phyloP scores from a whole-genome alignment of 495 filamentous ascomycete genomes.

The Haplographium delicatum region DNA sequence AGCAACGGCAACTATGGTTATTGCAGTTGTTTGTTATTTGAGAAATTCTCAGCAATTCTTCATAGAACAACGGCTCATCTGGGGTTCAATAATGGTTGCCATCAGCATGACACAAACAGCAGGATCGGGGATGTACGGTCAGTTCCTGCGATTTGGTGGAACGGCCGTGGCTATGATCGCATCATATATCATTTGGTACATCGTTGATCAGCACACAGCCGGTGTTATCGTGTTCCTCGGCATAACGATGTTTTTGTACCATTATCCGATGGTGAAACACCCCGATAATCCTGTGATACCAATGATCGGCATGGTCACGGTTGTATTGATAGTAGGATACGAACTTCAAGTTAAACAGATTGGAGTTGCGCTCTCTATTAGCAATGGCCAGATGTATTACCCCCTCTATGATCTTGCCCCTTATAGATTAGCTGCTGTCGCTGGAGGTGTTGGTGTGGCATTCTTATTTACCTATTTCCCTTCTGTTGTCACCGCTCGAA shows the following conservation, averaged over 20 bases:
- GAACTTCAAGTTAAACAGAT: slow-evolving; percentile 3
- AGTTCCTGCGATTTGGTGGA: background rate
- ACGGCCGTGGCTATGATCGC: background rate
- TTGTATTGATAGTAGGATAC: background rate
- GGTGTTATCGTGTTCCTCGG: background rate
- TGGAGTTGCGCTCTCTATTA: background rate
- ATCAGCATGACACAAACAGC: background rate
- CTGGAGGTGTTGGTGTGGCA: background rate
- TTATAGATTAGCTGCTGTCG: background rate
- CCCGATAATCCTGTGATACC: background rate
- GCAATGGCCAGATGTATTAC: slow-evolving; percentile 1
- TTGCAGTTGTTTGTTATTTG: slow-evolving; percentile 1
- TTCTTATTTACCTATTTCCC: too few species aligned
- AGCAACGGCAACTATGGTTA: background rate
- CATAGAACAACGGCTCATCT: background rate
- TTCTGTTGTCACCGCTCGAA: too few species aligned
- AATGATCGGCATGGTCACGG: slow-evolving; percentile 1
- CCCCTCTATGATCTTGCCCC: slow-evolving; percentile 1
- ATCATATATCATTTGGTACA: slow-evolving; percentile 1
- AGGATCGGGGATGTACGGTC: background rate
- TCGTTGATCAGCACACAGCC: slow-evolving; percentile 3
- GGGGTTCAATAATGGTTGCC: slow-evolving; percentile 1
- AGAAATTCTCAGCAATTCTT: slow-evolving; percentile 1
- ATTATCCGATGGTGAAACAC: too few species aligned
- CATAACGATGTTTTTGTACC: background rate